phyloP scores from a whole-genome alignment of 164 flowering plant species.

The Kingdonia uniflora region DNA sequence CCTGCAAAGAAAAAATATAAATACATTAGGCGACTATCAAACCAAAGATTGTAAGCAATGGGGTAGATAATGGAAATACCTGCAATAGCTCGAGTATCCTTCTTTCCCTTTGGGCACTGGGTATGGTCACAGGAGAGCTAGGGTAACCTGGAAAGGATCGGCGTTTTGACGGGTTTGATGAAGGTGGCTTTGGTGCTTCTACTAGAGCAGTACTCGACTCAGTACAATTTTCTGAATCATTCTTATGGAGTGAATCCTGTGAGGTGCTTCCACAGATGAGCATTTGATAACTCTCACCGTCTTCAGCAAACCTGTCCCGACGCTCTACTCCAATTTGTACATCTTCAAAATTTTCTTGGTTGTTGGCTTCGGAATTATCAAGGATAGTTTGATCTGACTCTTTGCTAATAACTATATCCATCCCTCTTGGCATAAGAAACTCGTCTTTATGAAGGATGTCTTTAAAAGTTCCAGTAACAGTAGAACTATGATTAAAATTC shows the following conservation, averaged over 20 bases:
- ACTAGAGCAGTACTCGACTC: conserved; percentile 17
- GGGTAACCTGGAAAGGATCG: conserved; percentile 35
- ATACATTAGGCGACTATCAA: not conserved
- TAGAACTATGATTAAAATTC: conserved; percentile 29
- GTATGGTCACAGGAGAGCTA: conserved; percentile 26
- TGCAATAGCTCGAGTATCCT: conserved; percentile 49
- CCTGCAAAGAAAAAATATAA: conserved; percentile 31
- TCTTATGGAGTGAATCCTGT: conserved; percentile 16
- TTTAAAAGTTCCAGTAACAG: conserved; percentile 19
- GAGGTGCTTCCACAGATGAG: conserved; percentile 12
- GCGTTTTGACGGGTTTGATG: conserved; percentile 16
- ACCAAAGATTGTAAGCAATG: not conserved
- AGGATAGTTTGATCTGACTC: conserved; percentile 15
- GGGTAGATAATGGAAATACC: conserved; percentile 23
- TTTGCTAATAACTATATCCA: conserved; percentile 15
- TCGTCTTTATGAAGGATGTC: conserved; percentile 10
- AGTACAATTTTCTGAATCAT: conserved; percentile 18
- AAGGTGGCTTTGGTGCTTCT: conserved; percentile 14
- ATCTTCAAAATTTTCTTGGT: conserved; percentile 3
- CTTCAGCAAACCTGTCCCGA: conserved; percentile 11
- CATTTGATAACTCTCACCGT: conserved; percentile 15
- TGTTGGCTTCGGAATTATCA: no score
- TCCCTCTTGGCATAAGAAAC: conserved; percentile 3
- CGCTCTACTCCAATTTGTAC: conserved; percentile 12
- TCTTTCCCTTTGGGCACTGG: conserved; percentile 40